Conservation (phyloP, 306 rosid species). For the Inga leiocalycina region DNA sequence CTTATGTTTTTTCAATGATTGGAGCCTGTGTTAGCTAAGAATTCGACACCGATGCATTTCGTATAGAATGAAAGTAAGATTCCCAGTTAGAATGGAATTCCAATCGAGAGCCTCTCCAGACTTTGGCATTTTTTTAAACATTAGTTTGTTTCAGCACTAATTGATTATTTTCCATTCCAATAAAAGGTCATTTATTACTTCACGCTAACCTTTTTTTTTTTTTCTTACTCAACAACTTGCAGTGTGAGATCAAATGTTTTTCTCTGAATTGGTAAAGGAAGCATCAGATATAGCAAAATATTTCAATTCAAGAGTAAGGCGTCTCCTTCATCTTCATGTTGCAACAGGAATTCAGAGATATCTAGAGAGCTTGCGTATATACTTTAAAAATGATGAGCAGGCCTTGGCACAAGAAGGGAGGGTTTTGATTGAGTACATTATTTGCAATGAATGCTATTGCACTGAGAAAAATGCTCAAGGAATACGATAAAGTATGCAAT, state of each 20-base stretch:
- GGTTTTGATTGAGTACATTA: conserved; percentile 71
- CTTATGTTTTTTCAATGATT: conserved; percentile 20
- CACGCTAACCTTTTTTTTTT: conserved; percentile 7
- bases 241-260: conserved; percentile 79
- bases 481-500: conserved; percentile 80
- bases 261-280: conserved; percentile 84
- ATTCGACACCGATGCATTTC: not conserved
- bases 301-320: conserved; percentile 74
- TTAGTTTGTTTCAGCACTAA: not conserved
- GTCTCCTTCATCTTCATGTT: conserved; percentile 81
- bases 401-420: conserved; percentile 67
- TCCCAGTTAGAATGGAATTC: not conserved
- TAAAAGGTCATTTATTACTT: not conserved
- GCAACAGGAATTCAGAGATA: conserved; percentile 77
- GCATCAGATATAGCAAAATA: conserved; percentile 69
- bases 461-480: conserved; percentile 85
- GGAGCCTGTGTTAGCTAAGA: conserved; percentile 18
- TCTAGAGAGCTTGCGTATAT: conserved; percentile 51
- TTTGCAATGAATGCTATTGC: conserved; percentile 78
- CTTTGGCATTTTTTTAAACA: not conserved
- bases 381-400: conserved; percentile 67
- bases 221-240: conserved; percentile 10
- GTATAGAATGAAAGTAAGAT: not conserved
- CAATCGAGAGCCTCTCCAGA: not conserved
- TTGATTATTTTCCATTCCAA: not conserved